phyloP scores from a whole-genome alignment of 2,329 filamentous ascomycete species.

The Aspergillus sp. region DNA sequence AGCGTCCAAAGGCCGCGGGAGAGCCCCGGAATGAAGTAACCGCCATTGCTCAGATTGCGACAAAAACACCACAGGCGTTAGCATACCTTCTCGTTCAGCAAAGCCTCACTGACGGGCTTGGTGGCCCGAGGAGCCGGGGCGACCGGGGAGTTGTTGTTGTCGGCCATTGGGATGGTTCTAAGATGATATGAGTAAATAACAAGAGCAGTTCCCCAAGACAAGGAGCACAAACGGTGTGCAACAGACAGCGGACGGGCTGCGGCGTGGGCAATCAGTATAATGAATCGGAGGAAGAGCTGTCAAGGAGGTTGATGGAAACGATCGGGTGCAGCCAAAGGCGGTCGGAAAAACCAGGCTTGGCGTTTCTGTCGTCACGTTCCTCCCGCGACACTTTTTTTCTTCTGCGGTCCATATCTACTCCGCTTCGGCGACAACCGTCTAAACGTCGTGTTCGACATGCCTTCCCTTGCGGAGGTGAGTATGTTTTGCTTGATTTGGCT shows the following conservation, averaged over 20 bases:
- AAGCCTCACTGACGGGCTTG: conserved; percentile 89
- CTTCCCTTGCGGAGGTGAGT: conserved; percentile 36
- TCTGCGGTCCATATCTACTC: conserved; percentile 9
- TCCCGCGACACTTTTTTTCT: conserved; percentile 22
- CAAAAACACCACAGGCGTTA: neutral
- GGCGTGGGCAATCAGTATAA: conserved; percentile 18
- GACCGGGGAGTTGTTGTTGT: conserved; percentile 56
- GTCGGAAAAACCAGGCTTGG: conserved; percentile 36
- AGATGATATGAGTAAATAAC: conserved; percentile 15
- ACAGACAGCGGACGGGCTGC: conserved; percentile 15
- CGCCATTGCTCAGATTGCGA: neutral
- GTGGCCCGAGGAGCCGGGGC: conserved; percentile 68
- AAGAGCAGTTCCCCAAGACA: neutral
- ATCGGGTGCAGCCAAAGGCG: conserved; percentile 29
- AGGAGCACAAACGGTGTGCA: conserved; percentile 15
- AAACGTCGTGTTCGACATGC: conserved; percentile 25
- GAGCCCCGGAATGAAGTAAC: neutral
- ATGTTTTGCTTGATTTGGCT: neutral
- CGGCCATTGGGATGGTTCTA: conserved; percentile 51
- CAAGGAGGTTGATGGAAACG: conserved; percentile 14
- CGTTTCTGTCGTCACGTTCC: conserved; percentile 7
- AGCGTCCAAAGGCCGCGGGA: neutral
- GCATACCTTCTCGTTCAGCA: conserved; percentile 96
- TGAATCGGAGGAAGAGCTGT: conserved; percentile 16
- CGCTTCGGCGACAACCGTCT: neutral